Base-by-base conservation (phyloP, 2,329 filamentous ascomycete species). In the Calycina marina region DNA sequence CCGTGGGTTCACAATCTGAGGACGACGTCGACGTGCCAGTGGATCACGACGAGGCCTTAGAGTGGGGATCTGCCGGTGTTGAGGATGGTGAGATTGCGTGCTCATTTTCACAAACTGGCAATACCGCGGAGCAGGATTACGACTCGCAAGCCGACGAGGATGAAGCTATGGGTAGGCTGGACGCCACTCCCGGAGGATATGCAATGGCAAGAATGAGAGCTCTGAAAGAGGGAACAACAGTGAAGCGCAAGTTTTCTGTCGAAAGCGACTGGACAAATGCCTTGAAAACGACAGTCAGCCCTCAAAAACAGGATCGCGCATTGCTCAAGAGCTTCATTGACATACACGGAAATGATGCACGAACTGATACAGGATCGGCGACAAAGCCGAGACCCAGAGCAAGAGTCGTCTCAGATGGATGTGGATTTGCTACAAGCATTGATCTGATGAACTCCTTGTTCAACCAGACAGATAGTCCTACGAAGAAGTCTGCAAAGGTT, bases 401-500 rank as follows among this genome's bases (percentile, higher is more conserved):
- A 25, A 26, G 41, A 40, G 46, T 42, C 25, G 41, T 46, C 12
- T 48, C 47, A 17, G 49, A 51, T 33, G 63, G 67, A 33, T 71
- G 72, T 42, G 77, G 78, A 1, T 88, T 93, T 56, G 70, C 75
- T 13, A 93, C 80, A 13, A 86, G 81, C 50, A 93, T 96, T 58
- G 90, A 94, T 61, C 63, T 94, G 53, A 94, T 93, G 84, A 88
- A 93, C 53, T 93, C 84, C 29, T 63, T 94, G 35, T 94, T 92
- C 57, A 79, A 81, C 54, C 72, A 78, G 56, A 67, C 74, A 41
- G 73, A 70, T 60, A 65, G 63, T 32, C 65, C 65, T 41, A 57
- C 60, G 32, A 62, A 69, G 47, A 6, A 12, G 11, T 69, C 65
- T 46, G 53, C 65, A 34, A 65, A 67, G 48, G 62, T 62, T 43